Conservation (phyloP, 2,329 filamentous ascomycete genomes). For the Clathrospora elynae region DNA sequence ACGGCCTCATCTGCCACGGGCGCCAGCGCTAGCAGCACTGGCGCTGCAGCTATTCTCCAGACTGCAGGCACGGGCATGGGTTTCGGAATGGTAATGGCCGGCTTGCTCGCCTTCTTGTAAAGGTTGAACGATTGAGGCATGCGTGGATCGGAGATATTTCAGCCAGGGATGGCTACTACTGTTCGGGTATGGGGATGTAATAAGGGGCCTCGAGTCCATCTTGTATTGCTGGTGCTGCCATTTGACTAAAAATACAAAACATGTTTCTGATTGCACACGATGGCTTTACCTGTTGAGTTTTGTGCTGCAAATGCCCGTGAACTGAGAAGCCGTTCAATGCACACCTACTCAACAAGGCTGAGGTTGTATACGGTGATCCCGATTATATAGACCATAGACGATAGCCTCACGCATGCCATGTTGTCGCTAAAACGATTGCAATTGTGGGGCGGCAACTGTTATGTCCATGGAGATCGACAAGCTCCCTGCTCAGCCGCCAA, state of each 20-base stretch:
- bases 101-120: slow-evolving; percentile 38
- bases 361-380: no score
- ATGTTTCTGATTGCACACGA: no score
- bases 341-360: no score
- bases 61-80: slow-evolving; percentile 31
- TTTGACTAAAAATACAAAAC: no score
- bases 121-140: background rate
- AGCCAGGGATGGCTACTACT: background rate
- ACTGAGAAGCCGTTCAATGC: no score
- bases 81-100: slow-evolving; percentile 34
- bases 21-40: slow-evolving; percentile 27
- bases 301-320: no score
- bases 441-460: slow-evolving; percentile 14
- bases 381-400: no score
- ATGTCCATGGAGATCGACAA: slow-evolving; percentile 16
- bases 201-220: no score
- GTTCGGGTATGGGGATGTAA: background rate
- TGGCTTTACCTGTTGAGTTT: no score
- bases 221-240: no score
- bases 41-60: slow-evolving; percentile 29
- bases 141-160: no score
- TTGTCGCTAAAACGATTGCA: slow-evolving; percentile 4
- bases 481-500: slow-evolving; percentile 17
- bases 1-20: slow-evolving; percentile 12
- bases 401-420: no score